Conservation (phyloP, 805 yeast species). For the Saturnispora ahearnii region DNA sequence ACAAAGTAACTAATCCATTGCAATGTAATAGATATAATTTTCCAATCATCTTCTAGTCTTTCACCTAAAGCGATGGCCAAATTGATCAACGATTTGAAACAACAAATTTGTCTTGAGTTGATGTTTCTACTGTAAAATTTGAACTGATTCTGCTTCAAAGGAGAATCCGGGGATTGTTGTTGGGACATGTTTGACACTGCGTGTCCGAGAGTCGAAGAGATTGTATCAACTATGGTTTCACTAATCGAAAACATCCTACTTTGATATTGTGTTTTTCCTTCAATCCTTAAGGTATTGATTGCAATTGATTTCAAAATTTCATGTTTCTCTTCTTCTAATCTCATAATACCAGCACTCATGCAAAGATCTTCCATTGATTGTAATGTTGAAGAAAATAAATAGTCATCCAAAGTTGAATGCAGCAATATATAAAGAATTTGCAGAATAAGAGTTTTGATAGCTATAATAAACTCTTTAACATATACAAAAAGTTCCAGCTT, state of each 20-base stretch:
- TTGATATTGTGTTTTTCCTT: constrained; percentile 25
- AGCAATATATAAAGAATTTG: constrained; percentile 42
- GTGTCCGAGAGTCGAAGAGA: constrained; percentile 34
- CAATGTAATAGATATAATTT: constrained; percentile 46
- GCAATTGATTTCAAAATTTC: constrained; percentile 42
- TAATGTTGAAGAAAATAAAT: constrained; percentile 55
- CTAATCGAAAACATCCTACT: constrained; percentile 36
- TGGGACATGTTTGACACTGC: constrained; percentile 26
- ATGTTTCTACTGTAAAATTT: constrained; percentile 36
- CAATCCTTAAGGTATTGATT: constrained; percentile 34
- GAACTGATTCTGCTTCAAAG: constrained; percentile 1
- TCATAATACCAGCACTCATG: constrained; percentile 75
- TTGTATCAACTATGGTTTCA: constrained; percentile 43
- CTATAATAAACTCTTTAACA: constrained; percentile 23
- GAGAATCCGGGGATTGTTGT: not conserved
- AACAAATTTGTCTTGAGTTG: constrained; percentile 59
- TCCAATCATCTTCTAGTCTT: constrained; percentile 61
- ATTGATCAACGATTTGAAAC: constrained; percentile 71
- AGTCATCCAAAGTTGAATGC: constrained; percentile 61
- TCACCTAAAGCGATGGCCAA: constrained; percentile 79
- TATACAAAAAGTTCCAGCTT: constrained; percentile 10
- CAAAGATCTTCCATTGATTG: constrained; percentile 73
- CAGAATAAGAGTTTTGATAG: constrained; percentile 34
- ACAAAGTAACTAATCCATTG: constrained; percentile 73
- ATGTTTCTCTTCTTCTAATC: constrained; percentile 47